Evolutionary conservation across 2,329 filamentous ascomycete species (phyloP).

Genomic region (Rachicladosporium sp.): DNA sequence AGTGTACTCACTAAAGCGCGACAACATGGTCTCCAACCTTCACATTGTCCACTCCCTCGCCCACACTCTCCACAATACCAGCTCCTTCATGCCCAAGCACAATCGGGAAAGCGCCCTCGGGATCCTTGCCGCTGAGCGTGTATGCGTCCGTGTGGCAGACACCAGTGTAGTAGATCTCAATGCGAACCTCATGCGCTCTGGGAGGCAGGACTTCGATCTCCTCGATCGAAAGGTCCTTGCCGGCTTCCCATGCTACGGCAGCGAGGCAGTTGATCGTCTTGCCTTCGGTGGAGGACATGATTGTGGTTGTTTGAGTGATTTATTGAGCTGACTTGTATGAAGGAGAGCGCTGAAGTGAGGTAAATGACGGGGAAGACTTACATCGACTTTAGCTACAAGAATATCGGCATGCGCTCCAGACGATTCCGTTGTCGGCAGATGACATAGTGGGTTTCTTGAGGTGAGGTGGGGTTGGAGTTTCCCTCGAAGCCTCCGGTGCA

Average conservation of each 20-base stretch:
- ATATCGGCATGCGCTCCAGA: no score
- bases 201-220: conserved; percentile 86
- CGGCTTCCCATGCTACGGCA: conserved; percentile 93
- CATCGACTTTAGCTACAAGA: background rate
- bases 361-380: no score
- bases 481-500: no score
- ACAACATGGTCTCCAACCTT: conserved; percentile 88
- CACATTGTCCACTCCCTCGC: conserved; percentile 87
- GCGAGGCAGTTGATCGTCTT: conserved; percentile 86
- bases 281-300: conserved; percentile 32
- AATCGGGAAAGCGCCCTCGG: conserved; percentile 85
- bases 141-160: conserved; percentile 95
- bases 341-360: no score
- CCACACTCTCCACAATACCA: conserved; percentile 83
- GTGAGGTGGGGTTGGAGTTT: no score
- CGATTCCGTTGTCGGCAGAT: no score
- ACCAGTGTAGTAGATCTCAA: conserved; percentile 93
- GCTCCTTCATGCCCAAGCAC: conserved; percentile 85
- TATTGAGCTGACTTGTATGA: no score
- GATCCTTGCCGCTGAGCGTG: conserved; percentile 90
- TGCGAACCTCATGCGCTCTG: conserved; percentile 85
- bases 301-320: conserved; percentile 8
- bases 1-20: conserved; percentile 66
- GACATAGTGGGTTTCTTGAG: no score
- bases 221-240: conserved; percentile 78